phyloP scores from a whole-genome alignment of 352 stramenopile genomes.

The Phytophthora pistaciae region DNA sequence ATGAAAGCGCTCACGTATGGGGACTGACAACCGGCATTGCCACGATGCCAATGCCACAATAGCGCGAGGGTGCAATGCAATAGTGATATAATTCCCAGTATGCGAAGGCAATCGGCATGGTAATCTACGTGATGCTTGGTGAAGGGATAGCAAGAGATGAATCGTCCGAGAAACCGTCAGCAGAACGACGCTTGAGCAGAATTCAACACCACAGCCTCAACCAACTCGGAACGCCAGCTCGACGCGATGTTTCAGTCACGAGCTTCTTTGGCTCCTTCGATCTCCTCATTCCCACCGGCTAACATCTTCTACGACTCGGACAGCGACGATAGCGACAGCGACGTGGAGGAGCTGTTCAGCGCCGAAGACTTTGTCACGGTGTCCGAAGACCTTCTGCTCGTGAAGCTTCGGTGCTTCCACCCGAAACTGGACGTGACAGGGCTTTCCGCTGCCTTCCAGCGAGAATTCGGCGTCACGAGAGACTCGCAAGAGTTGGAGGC shows the following conservation, averaged over 20 bases:
- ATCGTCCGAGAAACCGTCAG: slow-evolving; percentile 7
- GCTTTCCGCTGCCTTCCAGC: slow-evolving; percentile 50
- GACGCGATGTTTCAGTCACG: slow-evolving; percentile 9
- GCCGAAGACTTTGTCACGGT: slow-evolving; percentile 52
- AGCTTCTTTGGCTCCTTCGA: slow-evolving; percentile 27
- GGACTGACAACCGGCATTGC: background rate
- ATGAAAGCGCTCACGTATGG: background rate
- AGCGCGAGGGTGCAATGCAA: too few relatives aligned
- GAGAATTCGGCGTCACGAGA: slow-evolving; percentile 50
- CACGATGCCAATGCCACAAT: background rate
- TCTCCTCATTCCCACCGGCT: slow-evolving; percentile 43
- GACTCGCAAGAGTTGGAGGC: slow-evolving; percentile 46
- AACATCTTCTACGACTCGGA: slow-evolving; percentile 42
- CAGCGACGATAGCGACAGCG: slow-evolving; percentile 38
- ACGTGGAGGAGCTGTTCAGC: slow-evolving; percentile 50
- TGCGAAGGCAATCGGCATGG: background rate
- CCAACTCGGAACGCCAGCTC: background rate
- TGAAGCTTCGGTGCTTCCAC: slow-evolving; percentile 68
- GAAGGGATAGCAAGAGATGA: background rate
- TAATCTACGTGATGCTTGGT: background rate
- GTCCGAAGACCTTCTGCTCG: slow-evolving; percentile 68
- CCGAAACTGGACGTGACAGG: slow-evolving; percentile 49
- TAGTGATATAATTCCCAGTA: background rate
- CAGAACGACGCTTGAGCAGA: slow-evolving; percentile 15
- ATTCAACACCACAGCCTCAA: background rate